Evolutionary conservation across 1,284 basidiomycete genomes (phyloP).

Genomic region (Ganoderma meredithae): DNA sequence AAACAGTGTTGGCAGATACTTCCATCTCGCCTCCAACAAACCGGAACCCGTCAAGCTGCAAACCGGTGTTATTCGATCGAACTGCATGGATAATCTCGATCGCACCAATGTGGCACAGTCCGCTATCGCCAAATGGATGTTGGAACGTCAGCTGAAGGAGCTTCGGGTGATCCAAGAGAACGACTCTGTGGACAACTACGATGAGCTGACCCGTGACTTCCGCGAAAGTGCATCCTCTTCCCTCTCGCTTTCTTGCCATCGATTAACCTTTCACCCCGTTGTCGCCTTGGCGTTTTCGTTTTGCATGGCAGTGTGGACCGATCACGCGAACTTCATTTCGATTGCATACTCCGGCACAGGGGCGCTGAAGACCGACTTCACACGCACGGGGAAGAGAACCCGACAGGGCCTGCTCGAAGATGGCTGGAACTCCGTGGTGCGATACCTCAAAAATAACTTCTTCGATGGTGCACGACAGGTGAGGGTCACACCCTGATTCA

Average conservation of each 20-base stretch:
- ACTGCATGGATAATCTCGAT: conserved; percentile 97
- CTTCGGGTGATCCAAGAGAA: conserved; percentile 75
- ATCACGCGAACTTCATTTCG: conserved; percentile 94
- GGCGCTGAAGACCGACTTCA: conserved; percentile 97
- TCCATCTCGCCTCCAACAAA: conserved; percentile 63
- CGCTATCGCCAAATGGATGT: conserved; percentile 84
- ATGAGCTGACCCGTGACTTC: conserved; percentile 83
- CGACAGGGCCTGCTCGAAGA: conserved; percentile 85
- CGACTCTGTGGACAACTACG: conserved; percentile 81
- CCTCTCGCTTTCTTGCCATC: not conserved
- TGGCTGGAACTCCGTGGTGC: conserved; percentile 85
- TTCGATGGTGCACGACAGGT: conserved; percentile 94
- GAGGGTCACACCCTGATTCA: conserved; percentile 33
- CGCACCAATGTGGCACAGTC: conserved; percentile 97
- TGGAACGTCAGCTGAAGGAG: conserved; percentile 82
- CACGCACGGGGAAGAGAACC: conserved; percentile 91
- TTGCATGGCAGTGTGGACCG: conserved; percentile 89
- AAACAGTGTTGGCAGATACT: conserved; percentile 62
- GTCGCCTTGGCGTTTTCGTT: not conserved
- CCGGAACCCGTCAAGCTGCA: conserved; percentile 63
- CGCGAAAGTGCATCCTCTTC: conserved; percentile 75
- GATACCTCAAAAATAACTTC: conserved; percentile 98
- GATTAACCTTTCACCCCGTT: conserved; percentile 8
- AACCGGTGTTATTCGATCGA: conserved; percentile 78
- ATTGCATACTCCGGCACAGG: conserved; percentile 95